These are phyloP conservation scores for Lecanoromycetidae sp. DNA, from an alignment of 2,329 filamentous ascomycete genomes.

Conservation along the genomic window DNA sequence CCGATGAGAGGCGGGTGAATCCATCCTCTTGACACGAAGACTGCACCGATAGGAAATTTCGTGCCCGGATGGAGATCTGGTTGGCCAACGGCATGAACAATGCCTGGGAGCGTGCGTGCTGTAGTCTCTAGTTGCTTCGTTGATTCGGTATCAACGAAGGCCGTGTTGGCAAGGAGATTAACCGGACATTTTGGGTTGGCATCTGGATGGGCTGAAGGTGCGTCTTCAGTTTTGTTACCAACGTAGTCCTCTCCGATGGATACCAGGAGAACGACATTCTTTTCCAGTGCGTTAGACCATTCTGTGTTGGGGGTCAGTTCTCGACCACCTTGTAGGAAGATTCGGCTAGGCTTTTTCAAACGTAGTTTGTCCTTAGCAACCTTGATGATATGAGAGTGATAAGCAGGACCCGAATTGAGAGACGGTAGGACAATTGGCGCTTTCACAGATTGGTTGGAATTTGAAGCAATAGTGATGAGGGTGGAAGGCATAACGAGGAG, in stretches of 20 bases:
- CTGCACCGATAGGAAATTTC: conserved; percentile 29
- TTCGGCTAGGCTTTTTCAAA: conserved; percentile 22
- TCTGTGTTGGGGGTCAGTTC: conserved; percentile 23
- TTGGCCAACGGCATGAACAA: conserved; percentile 26
- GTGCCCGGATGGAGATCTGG: conserved; percentile 29
- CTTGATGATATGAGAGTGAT: conserved; percentile 23
- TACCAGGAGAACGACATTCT: conserved; percentile 24
- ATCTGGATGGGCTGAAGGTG: neutral
- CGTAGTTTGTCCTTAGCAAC: conserved; percentile 24
- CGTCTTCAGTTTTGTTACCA: conserved; percentile 21
- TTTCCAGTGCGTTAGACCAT: conserved; percentile 21
- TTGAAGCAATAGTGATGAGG: conserved; percentile 25
- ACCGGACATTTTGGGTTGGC: conserved; percentile 6
- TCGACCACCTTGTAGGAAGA: conserved; percentile 23
- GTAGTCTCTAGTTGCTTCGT: conserved; percentile 25
- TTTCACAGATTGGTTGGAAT: conserved; percentile 24
- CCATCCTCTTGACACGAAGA: conserved; percentile 26
- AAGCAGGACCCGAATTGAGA: conserved; percentile 18
- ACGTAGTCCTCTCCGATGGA: conserved; percentile 26
- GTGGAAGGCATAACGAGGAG: conserved; percentile 16
- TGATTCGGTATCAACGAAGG: conserved; percentile 24
- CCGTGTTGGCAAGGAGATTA: conserved; percentile 21
- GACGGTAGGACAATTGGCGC: conserved; percentile 23
- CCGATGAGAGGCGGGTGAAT: conserved; percentile 30
- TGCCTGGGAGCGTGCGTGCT: conserved; percentile 25